phyloP scores from a whole-genome alignment of 371 early-diverging fungal species.

The Mucor sp. region DNA sequence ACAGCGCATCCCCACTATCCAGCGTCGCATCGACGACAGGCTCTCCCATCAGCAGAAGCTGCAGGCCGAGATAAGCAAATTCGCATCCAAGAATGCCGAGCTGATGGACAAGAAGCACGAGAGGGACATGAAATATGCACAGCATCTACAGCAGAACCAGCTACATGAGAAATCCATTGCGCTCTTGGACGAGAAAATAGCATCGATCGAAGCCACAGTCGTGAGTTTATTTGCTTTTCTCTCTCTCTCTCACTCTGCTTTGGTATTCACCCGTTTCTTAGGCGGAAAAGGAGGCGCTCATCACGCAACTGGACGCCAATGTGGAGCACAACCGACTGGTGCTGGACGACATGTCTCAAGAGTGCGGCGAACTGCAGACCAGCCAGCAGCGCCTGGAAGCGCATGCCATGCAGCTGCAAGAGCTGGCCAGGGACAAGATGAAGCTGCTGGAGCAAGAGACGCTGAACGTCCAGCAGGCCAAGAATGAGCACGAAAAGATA shows the following conservation, averaged over 20 bases:
- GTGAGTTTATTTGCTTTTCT: background rate
- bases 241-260: background rate
- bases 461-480: background rate
- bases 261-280: background rate
- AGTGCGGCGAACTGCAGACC: background rate
- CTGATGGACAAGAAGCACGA: background rate
- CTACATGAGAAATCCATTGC: background rate
- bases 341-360: background rate
- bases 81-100: background rate
- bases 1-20: background rate
- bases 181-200: background rate
- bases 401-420: background rate
- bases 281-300: background rate
- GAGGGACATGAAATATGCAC: background rate
- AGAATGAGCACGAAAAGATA: background rate
- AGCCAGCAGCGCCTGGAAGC: background rate
- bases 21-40: background rate
- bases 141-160: background rate
- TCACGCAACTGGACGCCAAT: background rate
- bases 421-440: background rate
- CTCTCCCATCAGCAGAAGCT: background rate
- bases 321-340: background rate
- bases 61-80: background rate
- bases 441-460: background rate
- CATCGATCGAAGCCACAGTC: background rate